Conservation (phyloP, 352 stramenopile genomes). For the Plasmopara viticola region DNA sequence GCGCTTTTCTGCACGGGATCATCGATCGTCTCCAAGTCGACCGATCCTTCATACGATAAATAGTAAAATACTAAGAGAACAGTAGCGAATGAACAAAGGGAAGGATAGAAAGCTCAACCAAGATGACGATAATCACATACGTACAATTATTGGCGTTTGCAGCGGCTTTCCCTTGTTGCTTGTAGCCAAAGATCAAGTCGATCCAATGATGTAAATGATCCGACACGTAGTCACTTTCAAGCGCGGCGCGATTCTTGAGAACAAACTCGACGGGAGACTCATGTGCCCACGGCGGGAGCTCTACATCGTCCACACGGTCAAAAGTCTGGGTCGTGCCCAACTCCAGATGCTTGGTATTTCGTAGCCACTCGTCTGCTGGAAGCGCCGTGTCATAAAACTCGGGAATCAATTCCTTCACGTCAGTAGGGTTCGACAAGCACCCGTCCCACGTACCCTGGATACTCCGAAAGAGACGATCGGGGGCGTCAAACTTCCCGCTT, state of each 20-base stretch:
- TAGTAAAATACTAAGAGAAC: constrained; percentile 77
- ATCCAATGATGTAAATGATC: constrained; percentile 96
- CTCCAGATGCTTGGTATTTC: constrained; percentile 94
- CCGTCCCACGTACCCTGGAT: constrained; percentile 90
- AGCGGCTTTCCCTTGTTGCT: constrained; percentile 92
- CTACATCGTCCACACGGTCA: constrained; percentile 86
- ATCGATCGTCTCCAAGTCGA: constrained; percentile 73
- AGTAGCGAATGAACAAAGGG: constrained; percentile 1
- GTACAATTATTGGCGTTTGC: constrained; percentile 74
- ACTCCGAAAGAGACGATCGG: constrained; percentile 96
- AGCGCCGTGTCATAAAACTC: constrained; percentile 94
- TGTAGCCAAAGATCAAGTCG: constrained; percentile 97
- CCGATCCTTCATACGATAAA: constrained; percentile 84
- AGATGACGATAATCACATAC: not conserved
- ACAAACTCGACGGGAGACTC: constrained; percentile 87
- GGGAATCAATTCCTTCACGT: constrained; percentile 99
- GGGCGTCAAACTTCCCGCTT: constrained; percentile 96
- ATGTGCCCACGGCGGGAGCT: constrained; percentile 91
- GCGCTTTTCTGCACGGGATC: constrained; percentile 90
- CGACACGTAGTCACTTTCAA: constrained; percentile 96
- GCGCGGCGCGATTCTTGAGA: constrained; percentile 88
- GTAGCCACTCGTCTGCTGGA: constrained; percentile 85
- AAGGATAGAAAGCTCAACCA: too few relatives aligned
- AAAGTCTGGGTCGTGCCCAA: constrained; percentile 89
- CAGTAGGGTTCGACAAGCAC: constrained; percentile 77